Base-by-base conservation (phyloP, 1,139 yeast genomes). In the Debaryomyces udenii region DNA sequence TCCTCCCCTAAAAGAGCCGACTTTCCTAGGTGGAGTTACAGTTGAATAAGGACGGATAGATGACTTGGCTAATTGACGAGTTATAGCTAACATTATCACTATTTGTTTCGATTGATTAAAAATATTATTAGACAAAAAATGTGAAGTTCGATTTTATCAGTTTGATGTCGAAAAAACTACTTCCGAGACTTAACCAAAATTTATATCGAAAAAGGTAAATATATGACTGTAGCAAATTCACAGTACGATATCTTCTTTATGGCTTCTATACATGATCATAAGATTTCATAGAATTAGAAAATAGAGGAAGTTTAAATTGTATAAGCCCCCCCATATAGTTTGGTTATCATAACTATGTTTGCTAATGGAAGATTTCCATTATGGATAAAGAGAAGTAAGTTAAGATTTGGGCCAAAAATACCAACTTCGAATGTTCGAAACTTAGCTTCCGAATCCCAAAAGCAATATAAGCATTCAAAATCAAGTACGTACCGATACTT, bases 1-100 rank as follows among this genome's bases (percentile, higher is more conserved):
- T 3, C 86, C 86, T 10, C 88, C 90, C 59, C 83, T 80, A 53
- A 84, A 70, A 27, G 83, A 80, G 9, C 86, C 85, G 11, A 78
- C 70, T 50, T 64, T 72, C 49, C 66, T 72, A 51, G 55, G 58
- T 9, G 64, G 43, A 2, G 53, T 48, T n/a, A 54, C 52, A 9
- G 70, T 60, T 37, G 76, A 59, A 51, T 68, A 69, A 23, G 66
- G 41, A 51, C 74, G 73, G 35, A 54, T 44, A 35, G 57, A 40
- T 26, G 52, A 37, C 45, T 45, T 52, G 33, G 49, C 45, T 27
- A 56, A 43, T 49, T 57, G 63, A 51, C 62, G 60, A 18, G 59
- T 42, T 35, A 47, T 38, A 32, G 50, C 49, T 34, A 52, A 39
- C 61, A 51, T 56, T 31, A 35, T 38, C 27, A 28, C 20, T 29